These are phyloP conservation scores for Imleria badia DNA, from an alignment of 768 basidiomycete species.

Conservation along the genomic window DNA sequence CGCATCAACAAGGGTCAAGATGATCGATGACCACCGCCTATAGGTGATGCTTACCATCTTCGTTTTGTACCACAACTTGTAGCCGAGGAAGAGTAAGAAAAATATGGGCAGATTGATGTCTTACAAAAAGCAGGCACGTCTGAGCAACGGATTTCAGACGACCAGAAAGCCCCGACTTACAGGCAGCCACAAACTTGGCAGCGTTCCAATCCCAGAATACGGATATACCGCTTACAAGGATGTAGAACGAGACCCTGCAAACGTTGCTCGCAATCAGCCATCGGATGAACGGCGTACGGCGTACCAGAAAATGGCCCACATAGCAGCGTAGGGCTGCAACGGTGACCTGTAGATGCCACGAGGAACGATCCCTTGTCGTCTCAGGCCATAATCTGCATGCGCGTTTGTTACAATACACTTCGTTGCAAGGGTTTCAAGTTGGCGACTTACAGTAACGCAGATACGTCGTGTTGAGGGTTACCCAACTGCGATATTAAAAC, in stretches of 20 bases:
- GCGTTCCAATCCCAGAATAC: constrained; percentile 67
- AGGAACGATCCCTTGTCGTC: constrained; percentile 50
- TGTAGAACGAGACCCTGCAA: constrained; percentile 44
- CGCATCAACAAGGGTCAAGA: neutral
- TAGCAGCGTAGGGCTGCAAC: constrained; percentile 66
- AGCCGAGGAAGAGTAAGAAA: constrained; percentile 43
- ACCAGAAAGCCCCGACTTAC: constrained; percentile 23
- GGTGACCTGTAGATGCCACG: constrained; percentile 59
- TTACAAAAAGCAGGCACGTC: constrained; percentile 14
- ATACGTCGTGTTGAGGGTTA: constrained; percentile 68
- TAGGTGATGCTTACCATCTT: constrained; percentile 16
- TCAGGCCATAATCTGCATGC: constrained; percentile 15
- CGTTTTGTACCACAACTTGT: constrained; percentile 35
- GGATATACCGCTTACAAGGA: constrained; percentile 52
- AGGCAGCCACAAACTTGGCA: constrained; percentile 46
- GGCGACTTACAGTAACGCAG: constrained; percentile 60
- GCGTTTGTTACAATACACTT: constrained; percentile 33
- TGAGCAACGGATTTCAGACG: neutral
- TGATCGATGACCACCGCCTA: neutral
- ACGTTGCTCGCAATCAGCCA: neutral
- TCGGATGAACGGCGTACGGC: constrained; percentile 28
- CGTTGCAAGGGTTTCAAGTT: neutral
- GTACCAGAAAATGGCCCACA: constrained; percentile 71
- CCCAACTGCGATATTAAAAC: constrained; percentile 55
- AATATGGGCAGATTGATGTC: constrained; percentile 44